Evolutionary conservation across 306 rosid genomes (phyloP).

Genomic region (Rosa persica): DNA sequence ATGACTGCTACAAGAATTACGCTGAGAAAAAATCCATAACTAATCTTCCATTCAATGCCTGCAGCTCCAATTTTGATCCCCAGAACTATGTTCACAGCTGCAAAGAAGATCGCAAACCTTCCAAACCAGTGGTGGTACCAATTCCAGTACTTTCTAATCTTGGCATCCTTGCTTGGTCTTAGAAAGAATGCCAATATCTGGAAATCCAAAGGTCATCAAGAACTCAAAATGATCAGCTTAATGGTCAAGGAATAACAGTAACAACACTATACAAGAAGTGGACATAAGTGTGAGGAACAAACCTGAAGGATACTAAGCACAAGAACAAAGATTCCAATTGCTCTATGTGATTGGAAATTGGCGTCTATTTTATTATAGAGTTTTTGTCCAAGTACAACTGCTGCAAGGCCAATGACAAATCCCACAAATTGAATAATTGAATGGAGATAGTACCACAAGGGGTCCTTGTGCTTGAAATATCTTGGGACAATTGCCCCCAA

Average conservation of each 20-base stretch:
- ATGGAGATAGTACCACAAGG: constrained; percentile 93
- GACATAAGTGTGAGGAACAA: constrained; percentile 18
- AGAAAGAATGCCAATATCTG: constrained; percentile 83
- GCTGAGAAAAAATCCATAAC: constrained; percentile 81
- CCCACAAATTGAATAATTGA: constrained; percentile 78
- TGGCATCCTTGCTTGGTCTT: constrained; percentile 69
- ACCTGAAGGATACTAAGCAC: constrained; percentile 94
- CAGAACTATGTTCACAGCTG: constrained; percentile 78
- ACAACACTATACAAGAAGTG: background rate
- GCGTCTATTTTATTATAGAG: constrained; percentile 60
- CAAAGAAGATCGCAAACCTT: constrained; percentile 87
- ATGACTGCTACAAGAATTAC: constrained; percentile 56
- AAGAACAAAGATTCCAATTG: constrained; percentile 82
- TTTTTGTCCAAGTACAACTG: constrained; percentile 79
- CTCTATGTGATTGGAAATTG: constrained; percentile 80
- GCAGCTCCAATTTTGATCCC: constrained; percentile 83
- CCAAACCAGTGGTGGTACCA: constrained; percentile 92
- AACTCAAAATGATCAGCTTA: constrained; percentile 1
- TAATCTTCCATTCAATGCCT: constrained; percentile 73
- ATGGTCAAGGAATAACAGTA: background rate
- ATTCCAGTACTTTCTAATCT: constrained; percentile 78
- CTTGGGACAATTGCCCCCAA: constrained; percentile 88
- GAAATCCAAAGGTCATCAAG: constrained; percentile 15
- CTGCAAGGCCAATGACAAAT: constrained; percentile 70
- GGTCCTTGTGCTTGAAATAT: constrained; percentile 91